A percentile compares a stretch with the other conserved stretches of the same genome.
Evolutionary conservation across 2,329 filamentous ascomycete genomes (phyloP).

Genomic region (Neofusicoccum parvum): DNA sequence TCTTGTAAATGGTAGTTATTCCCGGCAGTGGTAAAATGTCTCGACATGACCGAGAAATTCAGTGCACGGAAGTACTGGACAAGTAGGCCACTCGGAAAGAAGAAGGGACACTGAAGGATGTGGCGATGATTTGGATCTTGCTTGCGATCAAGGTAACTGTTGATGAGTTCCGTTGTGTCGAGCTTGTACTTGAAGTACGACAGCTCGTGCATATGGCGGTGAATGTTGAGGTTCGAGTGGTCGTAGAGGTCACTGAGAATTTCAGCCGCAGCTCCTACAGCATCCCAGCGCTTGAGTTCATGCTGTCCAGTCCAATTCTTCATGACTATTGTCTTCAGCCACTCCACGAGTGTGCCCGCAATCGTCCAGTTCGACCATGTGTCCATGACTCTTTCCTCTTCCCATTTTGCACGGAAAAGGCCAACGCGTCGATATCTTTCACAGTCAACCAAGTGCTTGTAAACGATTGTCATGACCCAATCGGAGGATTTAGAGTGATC

Average conservation of each 20-base stretch:
- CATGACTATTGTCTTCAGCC: constrained; percentile 73
- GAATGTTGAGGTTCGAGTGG: constrained; percentile 8
- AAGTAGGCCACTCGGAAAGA: constrained; percentile 73
- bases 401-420: constrained; percentile 6
- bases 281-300: constrained; percentile 67
- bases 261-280: constrained; percentile 75
- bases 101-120: constrained; percentile 76
- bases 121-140: constrained; percentile 67
- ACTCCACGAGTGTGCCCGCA: constrained; percentile 56
- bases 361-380: constrained; percentile 13
- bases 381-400: constrained; percentile 7
- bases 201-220: constrained; percentile 6
- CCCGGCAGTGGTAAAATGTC: constrained; percentile 63
- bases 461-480: constrained; percentile 8
- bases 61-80: constrained; percentile 85
- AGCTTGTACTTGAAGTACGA: constrained; percentile 41
- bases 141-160: constrained; percentile 64
- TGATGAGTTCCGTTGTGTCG: constrained; percentile 61
- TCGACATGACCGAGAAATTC: constrained; percentile 85
- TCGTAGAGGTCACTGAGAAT: constrained; percentile 67
- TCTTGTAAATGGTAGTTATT: constrained; percentile 31
- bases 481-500: not conserved
- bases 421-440: constrained; percentile 2
- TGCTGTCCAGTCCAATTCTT: constrained; percentile 79
- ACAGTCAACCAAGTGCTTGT: constrained; percentile 9